Evolutionary conservation across 352 stramenopile genomes (phyloP).

Genomic region (Phytophthora pisi): DNA sequence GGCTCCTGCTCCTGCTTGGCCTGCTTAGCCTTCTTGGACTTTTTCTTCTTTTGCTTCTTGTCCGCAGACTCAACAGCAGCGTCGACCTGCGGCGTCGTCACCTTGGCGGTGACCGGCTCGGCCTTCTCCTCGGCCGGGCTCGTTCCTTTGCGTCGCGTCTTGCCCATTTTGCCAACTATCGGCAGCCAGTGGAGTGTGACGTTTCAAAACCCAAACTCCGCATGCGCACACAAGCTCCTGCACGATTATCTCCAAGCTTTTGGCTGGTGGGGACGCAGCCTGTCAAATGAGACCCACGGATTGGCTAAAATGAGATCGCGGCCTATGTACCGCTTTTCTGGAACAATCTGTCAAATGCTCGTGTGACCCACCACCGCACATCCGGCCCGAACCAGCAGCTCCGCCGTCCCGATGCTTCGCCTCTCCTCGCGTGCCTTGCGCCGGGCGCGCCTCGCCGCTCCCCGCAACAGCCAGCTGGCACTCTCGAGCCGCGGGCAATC

Average conservation of each 20-base stretch:
- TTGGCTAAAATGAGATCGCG: slow-evolving; percentile 28
- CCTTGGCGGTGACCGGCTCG: slow-evolving; percentile 8
- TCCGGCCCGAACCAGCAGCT: slow-evolving; percentile 9
- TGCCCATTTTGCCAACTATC: slow-evolving; percentile 43
- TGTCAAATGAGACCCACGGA: slow-evolving; percentile 22
- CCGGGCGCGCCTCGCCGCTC: slow-evolving; percentile 21
- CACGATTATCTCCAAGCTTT: slow-evolving; percentile 20
- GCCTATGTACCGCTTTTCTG: slow-evolving; percentile 30
- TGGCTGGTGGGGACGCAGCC: slow-evolving; percentile 47
- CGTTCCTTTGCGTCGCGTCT: slow-evolving; percentile 34
- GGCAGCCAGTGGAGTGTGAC: slow-evolving; percentile 38
- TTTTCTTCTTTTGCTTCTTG: slow-evolving; percentile 45
- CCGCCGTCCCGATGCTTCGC: slow-evolving; percentile 37
- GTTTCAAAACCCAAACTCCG: slow-evolving; percentile 39
- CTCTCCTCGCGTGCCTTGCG: slow-evolving; percentile 34
- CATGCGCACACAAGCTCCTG: slow-evolving; percentile 22
- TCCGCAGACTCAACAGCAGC: not conserved
- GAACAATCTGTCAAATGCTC: slow-evolving; percentile 14
- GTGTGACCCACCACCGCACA: slow-evolving; percentile 28
- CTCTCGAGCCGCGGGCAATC: slow-evolving; percentile 8
- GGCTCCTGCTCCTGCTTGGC: slow-evolving; percentile 18
- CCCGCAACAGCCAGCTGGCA: slow-evolving; percentile 14
- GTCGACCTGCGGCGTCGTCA: slow-evolving; percentile 19
- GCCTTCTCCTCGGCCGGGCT: slow-evolving; percentile 24
- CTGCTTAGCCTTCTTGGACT: slow-evolving; percentile 46